Conservation (phyloP, 2,329 filamentous ascomycete species). For the Scedosporium boydii region DNA sequence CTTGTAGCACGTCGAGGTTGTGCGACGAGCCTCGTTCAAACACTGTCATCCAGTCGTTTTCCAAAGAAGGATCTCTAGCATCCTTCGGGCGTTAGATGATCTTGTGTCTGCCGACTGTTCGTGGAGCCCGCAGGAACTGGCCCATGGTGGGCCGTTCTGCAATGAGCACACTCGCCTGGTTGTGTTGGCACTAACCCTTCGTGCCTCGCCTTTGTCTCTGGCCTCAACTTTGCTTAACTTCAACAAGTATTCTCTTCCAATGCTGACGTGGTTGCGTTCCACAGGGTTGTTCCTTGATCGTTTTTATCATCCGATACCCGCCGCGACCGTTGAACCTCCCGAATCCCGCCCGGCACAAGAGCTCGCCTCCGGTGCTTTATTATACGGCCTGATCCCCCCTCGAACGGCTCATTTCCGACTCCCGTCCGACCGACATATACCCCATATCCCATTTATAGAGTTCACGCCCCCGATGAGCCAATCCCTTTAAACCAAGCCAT, state of each 20-base stretch:
- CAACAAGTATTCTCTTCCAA: neutral
- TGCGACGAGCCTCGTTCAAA: neutral
- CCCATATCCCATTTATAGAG: conserved; percentile 4
- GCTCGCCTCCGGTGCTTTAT: neutral
- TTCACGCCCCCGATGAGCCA: conserved; percentile 11
- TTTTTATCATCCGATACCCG: neutral
- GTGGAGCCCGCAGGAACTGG: too few relatives aligned
- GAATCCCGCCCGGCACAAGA: neutral
- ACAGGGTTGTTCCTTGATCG: neutral
- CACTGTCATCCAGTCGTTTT: neutral
- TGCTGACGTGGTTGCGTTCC: neutral
- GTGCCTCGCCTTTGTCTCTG: neutral
- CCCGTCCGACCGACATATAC: neutral
- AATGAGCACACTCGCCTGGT: neutral
- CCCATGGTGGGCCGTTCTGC: neutral
- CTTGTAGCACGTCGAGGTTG: conserved; percentile 1
- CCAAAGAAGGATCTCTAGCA: neutral
- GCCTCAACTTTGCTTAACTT: neutral
- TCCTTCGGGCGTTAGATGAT: neutral
- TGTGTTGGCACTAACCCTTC: neutral
- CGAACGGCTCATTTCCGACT: neutral
- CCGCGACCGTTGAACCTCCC: neutral
- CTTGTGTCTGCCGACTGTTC: neutral
- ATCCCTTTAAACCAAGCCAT: conserved; percentile 42
- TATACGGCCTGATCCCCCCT: neutral